phyloP scores from a whole-genome alignment of 768 basidiomycete species.

The Pholiota conissans region DNA sequence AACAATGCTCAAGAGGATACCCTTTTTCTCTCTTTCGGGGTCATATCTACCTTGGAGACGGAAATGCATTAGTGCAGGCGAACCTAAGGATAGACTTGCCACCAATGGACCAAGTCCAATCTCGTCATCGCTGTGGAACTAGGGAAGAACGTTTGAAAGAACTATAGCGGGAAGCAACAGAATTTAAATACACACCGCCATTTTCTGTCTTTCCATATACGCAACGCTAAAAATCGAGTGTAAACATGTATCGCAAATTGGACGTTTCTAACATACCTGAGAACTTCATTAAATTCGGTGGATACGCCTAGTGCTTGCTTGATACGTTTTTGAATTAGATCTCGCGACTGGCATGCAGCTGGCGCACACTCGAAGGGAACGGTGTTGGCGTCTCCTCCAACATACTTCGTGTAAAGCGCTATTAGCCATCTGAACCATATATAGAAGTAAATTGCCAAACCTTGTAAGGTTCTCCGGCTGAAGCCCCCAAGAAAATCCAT shows the following conservation, averaged over 20 bases:
- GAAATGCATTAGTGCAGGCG: constrained; percentile 81
- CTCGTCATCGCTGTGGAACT: constrained; percentile 85
- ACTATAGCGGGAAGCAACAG: neutral
- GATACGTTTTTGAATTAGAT: constrained; percentile 59
- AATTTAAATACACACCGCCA: constrained; percentile 56
- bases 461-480: constrained; percentile 82
- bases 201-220: constrained; percentile 84
- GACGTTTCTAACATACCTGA: constrained; percentile 43
- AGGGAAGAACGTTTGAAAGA: neutral
- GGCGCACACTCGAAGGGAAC: constrained; percentile 63
- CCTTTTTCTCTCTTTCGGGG: constrained; percentile 27
- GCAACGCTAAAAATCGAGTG: constrained; percentile 49
- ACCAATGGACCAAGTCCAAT: constrained; percentile 69
- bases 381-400: constrained; percentile 75
- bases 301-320: constrained; percentile 38
- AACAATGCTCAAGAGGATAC: constrained; percentile 51
- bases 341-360: constrained; percentile 58
- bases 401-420: constrained; percentile 51
- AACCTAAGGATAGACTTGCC: constrained; percentile 76
- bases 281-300: constrained; percentile 70
- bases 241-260: neutral
- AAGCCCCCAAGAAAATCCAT: neutral
- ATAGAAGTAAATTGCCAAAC: constrained; percentile 32
- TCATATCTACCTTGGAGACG: constrained; percentile 45
- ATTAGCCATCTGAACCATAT: neutral